Evolutionary conservation across 371 early-diverging fungal species (phyloP).

Genomic region (Syncephalis fuscata): DNA sequence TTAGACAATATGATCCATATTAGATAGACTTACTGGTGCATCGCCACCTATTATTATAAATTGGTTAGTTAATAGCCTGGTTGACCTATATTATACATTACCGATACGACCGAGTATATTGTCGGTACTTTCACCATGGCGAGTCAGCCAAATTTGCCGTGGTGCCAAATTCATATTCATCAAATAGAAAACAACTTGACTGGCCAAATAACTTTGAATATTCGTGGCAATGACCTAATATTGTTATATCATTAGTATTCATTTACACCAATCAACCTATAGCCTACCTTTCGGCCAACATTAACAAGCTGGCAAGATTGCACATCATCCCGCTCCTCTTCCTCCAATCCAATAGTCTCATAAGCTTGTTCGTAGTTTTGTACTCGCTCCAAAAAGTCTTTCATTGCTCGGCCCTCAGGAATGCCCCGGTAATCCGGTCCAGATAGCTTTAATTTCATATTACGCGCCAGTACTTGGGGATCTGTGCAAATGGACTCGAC

Average conservation of each 20-base stretch:
- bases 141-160: constrained; percentile 60
- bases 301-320: constrained; percentile 70
- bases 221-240: constrained; percentile 50
- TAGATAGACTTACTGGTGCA: constrained; percentile 29
- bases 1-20: neutral
- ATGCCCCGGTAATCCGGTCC: constrained; percentile 70
- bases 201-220: constrained; percentile 60
- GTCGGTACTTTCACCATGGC: constrained; percentile 62
- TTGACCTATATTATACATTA: neutral
- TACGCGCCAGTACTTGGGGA: constrained; percentile 41
- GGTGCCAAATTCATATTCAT: constrained; percentile 60
- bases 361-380: constrained; percentile 69
- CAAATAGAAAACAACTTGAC: constrained; percentile 73
- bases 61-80: neutral
- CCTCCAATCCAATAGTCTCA: constrained; percentile 49
- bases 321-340: constrained; percentile 48
- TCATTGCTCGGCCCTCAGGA: constrained; percentile 41
- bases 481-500: constrained; percentile 71
- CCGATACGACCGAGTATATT: constrained; percentile 34
- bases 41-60: constrained; percentile 53
- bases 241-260: neutral
- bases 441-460: constrained; percentile 62
- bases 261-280: neutral
- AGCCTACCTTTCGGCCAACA: constrained; percentile 50
- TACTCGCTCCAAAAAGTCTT: constrained; percentile 60